Evolutionary conservation across 2,329 filamentous ascomycete genomes (phyloP), one percentile per base, ranked within the genome.

Genomic region (Hypoxylon sp.): DNA sequence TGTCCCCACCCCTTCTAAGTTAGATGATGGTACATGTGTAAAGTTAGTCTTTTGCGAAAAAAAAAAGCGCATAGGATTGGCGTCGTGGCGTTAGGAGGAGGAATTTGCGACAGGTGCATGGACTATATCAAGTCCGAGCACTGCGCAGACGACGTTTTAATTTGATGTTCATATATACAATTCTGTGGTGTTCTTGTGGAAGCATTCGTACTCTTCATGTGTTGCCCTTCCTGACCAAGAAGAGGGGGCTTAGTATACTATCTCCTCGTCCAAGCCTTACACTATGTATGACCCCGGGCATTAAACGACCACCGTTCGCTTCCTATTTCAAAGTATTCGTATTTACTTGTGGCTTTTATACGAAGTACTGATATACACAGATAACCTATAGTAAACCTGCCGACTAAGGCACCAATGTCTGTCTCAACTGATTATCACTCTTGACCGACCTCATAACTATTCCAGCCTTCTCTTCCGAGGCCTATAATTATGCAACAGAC

Each of bases 81-180:
- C 69, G 69, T 72, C 62, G 66, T 42, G 70, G 70, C 70, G 70
- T 72, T 72, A 35, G 46, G 17, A 27, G 49, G 59, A 57, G 25
- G 44, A 37, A 50, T 54, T 33, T 61, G 55, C 44, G 27, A 55
- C 51, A 51, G 53, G 53, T 42, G 61, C 31, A 46, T 57, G 65
- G 37, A 62, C 42, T 63, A 54, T 46, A 61, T 50, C 50, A 54
- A 57, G 61, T 65, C 55, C 48, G 58, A 53, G 37, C 49, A 31
- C 44, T 40, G 25, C 48, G 63, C 50, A 57, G 51, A 42, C 55
- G 27, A 54, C 40, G 27, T 49, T 44, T 60, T 54, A 48, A 57
- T 33, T 61, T 61, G 49, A 66, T 65, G 40, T 63, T 55, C 33
- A 61, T 44, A 44, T 44, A 64, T 49, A 64, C 46, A 20, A 55